Evolutionary conservation across 2,329 filamentous ascomycete genomes (phyloP), one percentile per base, ranked within the genome.

Genomic region (Fusarium sp.): DNA sequence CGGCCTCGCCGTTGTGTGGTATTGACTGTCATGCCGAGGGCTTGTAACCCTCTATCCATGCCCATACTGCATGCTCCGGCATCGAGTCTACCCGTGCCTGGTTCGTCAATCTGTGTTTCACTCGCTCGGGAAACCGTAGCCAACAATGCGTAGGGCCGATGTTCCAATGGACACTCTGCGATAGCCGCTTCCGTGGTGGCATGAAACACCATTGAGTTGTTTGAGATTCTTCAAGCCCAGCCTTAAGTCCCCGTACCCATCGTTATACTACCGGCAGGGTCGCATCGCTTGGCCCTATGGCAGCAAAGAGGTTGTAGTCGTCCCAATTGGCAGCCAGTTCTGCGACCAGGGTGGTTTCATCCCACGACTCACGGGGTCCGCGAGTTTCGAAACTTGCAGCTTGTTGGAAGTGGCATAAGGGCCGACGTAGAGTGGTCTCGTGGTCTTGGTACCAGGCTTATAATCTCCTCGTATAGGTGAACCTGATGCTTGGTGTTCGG

Each of bases 91-190:
- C 27, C 48, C 48, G 48, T 5, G 48, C 32, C 27, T 54, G 27
- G 48, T 54, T 54, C 48, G 48, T 54, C 48, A 54, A 54, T 54
- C 48, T 54, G 48, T 54, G 48, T 52, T 35, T 74, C 57, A 30
- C 34, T 45, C 20, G 20, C 25, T 43, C 27, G 41, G 43, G 41
- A 69, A 37, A 58, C 50, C 59, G 65, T 43, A 59, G 35, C 35
- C 35, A 18, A 59, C 45, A 27, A 39, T 66, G 50, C 61, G 35
- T 59, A 69, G 64, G 56, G 60, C 68, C 52, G 50, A 65, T 41
- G 72, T 74, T 72, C 74, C 72, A 74, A 75, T 74, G 72, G 61
- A 60, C 54, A 72, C 64, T 68, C 58, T 72, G 60, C 20, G 70
- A 74, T 74, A 69, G 62, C 59, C 59, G 39, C 59, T 34, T 35